These are phyloP conservation scores for Botrytis deweyae DNA, from an alignment of 2,329 filamentous ascomycete genomes.

Conservation along the genomic window DNA sequence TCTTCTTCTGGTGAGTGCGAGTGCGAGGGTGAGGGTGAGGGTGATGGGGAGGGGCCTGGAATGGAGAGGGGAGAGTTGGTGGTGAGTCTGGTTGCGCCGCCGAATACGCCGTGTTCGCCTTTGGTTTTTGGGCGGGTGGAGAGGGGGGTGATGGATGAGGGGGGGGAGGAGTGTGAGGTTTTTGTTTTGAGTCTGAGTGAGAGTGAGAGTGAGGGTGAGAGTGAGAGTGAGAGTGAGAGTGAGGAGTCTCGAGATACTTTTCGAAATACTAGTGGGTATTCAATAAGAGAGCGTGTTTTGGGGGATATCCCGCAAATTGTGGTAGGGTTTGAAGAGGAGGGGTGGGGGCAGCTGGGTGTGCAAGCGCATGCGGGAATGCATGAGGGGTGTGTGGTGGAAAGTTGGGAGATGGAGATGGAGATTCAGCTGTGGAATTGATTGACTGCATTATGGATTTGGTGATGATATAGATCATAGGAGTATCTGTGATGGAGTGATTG, in stretches of 20 bases:
- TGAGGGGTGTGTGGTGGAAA: neutral
- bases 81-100: neutral
- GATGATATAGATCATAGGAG: neutral
- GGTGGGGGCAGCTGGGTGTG: neutral
- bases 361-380: neutral
- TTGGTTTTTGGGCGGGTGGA: neutral
- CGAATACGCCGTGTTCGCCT: neutral
- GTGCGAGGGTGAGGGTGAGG: neutral
- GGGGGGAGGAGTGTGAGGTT: neutral
- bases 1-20: neutral
- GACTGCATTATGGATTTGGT: accelerated
- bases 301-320: neutral
- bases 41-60: neutral
- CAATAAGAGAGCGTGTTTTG: neutral
- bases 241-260: neutral
- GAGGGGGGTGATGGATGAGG: neutral
- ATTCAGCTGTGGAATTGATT: neutral
- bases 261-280: neutral
- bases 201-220: neutral
- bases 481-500: neutral
- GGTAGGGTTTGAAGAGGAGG: neutral
- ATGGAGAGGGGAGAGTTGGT: neutral
- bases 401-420: neutral
- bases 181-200: neutral
- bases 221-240: neutral